Evolutionary conservation across 305 asterid species (phyloP).

Genomic region (Striga hermonthica): DNA sequence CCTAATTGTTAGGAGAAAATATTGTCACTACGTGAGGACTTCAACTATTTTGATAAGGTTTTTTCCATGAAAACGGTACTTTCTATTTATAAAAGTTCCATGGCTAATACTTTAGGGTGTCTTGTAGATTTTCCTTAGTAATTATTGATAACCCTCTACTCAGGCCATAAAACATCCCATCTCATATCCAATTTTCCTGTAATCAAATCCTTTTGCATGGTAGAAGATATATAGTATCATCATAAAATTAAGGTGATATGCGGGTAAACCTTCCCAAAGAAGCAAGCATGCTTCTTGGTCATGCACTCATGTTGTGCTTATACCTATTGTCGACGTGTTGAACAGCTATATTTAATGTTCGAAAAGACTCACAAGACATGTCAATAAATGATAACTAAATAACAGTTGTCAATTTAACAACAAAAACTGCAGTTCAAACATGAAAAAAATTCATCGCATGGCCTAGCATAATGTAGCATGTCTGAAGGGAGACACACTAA

Average conservation of each 20-base stretch:
- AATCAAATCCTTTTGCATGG: too few species aligned
- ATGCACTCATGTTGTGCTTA: neutral
- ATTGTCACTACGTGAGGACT: too few species aligned
- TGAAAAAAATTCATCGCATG: neutral
- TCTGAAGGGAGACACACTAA: constrained; percentile 8
- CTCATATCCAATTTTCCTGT: too few species aligned
- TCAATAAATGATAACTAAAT: neutral
- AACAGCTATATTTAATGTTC: neutral
- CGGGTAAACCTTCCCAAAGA: neutral
- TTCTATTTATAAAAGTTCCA: too few species aligned
- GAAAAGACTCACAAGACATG: neutral
- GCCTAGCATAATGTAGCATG: constrained; percentile 7
- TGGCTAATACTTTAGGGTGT: too few species aligned
- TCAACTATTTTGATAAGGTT: too few species aligned
- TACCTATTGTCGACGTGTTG: neutral
- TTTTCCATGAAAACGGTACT: too few species aligned
- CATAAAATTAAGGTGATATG: neutral
- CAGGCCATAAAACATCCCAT: too few species aligned
- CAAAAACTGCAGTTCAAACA: neutral
- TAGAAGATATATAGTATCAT: too few species aligned
- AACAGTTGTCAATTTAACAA: constrained; percentile 1
- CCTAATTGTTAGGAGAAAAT: neutral
- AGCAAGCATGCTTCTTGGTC: neutral
- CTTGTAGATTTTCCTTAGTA: too few species aligned
- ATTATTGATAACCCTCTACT: too few species aligned